These are phyloP conservation scores for Uncinocarpus reesii DNA, from an alignment of 2,329 filamentous ascomycete species.

Conservation along the genomic window DNA sequence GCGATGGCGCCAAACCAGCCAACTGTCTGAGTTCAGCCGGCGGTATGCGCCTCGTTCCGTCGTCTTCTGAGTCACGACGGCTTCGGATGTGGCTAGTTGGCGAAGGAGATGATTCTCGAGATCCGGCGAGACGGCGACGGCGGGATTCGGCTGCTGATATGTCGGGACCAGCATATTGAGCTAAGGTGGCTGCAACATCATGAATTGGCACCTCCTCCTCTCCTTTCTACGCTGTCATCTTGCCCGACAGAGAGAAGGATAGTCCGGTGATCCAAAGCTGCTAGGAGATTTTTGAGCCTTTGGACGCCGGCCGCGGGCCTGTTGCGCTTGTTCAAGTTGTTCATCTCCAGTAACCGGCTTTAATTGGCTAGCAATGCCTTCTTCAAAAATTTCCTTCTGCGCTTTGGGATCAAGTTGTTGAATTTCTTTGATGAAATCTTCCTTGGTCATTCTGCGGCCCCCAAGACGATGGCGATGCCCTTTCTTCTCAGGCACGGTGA, in stretches of 20 bases:
- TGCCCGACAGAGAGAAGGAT: conserved; percentile 6
- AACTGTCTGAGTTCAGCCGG: conserved; percentile 23
- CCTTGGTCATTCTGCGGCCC: conserved; percentile 53
- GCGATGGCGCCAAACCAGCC: conserved; percentile 1
- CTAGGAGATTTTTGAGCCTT: not conserved
- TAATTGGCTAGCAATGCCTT: conserved; percentile 32
- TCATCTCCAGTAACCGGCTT: conserved; percentile 30
- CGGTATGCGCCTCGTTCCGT: conserved; percentile 35
- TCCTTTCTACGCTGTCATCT: conserved; percentile 20
- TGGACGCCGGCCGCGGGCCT: not conserved
- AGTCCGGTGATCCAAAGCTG: not conserved
- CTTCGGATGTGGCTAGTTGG: conserved; percentile 6
- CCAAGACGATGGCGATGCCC: conserved; percentile 35
- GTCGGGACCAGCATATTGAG: conserved; percentile 28
- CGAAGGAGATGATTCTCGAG: conserved; percentile 4
- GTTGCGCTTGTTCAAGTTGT: conserved; percentile 1
- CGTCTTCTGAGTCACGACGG: conserved; percentile 33
- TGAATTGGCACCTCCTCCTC: conserved; percentile 24
- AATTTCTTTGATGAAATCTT: conserved; percentile 55
- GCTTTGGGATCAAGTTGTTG: conserved; percentile 50
- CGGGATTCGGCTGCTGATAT: conserved; percentile 20
- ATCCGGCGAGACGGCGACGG: conserved; percentile 9
- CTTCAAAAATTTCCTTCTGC: conserved; percentile 40
- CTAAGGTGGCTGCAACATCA: conserved; percentile 31
- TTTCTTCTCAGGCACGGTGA: conserved; percentile 46